These are phyloP conservation scores for Sisymbrium irio DNA, from an alignment of 345 rosid genomes.

Conservation along the genomic window DNA sequence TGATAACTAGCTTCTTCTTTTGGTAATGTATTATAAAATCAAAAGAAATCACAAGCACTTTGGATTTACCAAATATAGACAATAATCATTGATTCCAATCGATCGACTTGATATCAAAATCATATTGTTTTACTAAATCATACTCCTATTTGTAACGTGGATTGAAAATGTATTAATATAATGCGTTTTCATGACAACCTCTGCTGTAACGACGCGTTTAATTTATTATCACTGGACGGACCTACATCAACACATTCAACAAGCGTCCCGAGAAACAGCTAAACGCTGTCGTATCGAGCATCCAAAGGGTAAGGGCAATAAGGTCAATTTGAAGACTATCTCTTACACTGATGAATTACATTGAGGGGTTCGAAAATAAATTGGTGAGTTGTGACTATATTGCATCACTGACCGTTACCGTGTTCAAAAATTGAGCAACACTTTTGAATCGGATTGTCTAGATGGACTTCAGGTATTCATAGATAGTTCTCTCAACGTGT, in stretches of 20 bases:
- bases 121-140: background rate
- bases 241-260: background rate
- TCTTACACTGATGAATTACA: no score
- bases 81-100: background rate
- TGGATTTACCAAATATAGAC: slow-evolving; percentile 17
- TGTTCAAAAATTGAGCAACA: background rate
- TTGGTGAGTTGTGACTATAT: background rate
- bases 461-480: background rate
- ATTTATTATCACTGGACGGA: background rate
- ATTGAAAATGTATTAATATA: no score
- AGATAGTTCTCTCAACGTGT: background rate
- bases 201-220: background rate
- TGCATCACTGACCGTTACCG: background rate
- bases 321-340: no score
- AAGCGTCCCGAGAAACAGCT: background rate
- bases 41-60: background rate
- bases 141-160: background rate
- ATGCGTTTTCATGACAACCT: background rate
- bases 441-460: background rate
- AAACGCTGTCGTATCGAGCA: background rate
- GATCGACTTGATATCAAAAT: background rate
- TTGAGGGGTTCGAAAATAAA: background rate
- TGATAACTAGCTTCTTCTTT: slow-evolving; percentile 21
- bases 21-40: background rate
- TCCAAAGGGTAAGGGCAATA: no score